Conservation (phyloP, 1,139 yeast genomes). For the Blastobotrys illinoisensis region DNA sequence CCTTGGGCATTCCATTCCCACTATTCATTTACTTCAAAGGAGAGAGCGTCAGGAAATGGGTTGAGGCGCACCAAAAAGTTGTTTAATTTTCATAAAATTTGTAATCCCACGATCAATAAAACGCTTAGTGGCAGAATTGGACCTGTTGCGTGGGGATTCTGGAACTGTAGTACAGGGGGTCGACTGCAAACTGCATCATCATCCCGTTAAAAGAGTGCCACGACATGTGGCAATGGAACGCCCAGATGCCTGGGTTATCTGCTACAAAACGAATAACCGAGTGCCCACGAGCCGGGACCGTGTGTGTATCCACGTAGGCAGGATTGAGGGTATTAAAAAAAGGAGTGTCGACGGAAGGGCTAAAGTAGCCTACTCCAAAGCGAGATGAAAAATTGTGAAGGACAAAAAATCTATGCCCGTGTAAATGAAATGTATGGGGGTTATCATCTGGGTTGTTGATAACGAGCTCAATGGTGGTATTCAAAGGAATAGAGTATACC, state of each 20-base stretch:
- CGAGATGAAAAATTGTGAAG: slow-evolving; percentile 44
- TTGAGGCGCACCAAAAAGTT: slow-evolving; percentile 32
- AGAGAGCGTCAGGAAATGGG: slow-evolving; percentile 51
- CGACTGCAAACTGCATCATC: slow-evolving; percentile 40
- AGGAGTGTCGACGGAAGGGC: slow-evolving; percentile 43
- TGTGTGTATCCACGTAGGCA: slow-evolving; percentile 57
- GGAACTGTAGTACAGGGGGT: not conserved
- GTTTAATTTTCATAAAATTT: not conserved
- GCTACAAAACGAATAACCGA: slow-evolving; percentile 62
- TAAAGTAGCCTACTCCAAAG: slow-evolving; percentile 27
- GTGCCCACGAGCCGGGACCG: slow-evolving; percentile 53
- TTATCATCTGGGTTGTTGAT: slow-evolving; percentile 74
- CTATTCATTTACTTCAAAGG: slow-evolving; percentile 52
- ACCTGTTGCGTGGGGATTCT: not conserved
- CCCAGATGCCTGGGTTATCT: slow-evolving; percentile 79
- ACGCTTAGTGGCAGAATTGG: not conserved
- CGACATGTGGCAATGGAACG: slow-evolving; percentile 78
- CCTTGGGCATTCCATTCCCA: slow-evolving; percentile 61
- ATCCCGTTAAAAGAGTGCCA: slow-evolving; percentile 82
- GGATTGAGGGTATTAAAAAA: slow-evolving; percentile 54
- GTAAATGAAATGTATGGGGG: slow-evolving; percentile 75
- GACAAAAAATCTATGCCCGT: slow-evolving; percentile 45
- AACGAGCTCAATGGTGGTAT: slow-evolving; percentile 53
- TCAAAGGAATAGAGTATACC: slow-evolving; percentile 6
- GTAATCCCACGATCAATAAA: not conserved